These are phyloP conservation scores for Colletotrichum sp. DNA, from an alignment of 2,329 filamentous ascomycete genomes.

Conservation along the genomic window DNA sequence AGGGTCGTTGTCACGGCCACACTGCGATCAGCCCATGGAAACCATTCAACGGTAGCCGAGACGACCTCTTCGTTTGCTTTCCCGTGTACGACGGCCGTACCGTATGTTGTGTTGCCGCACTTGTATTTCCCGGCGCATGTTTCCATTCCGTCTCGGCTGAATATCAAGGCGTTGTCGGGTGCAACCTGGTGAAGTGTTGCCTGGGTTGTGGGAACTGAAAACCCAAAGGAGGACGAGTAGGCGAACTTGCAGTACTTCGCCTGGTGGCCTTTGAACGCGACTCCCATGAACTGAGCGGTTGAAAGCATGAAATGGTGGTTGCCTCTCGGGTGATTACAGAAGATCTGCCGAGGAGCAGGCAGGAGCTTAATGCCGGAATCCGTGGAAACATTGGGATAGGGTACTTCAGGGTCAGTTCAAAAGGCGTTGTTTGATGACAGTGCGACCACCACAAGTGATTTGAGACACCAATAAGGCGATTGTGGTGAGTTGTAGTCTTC, in stretches of 20 bases:
- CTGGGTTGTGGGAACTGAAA: slow-evolving; percentile 35
- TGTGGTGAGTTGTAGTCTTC: slow-evolving; percentile 64
- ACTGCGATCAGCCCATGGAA: background rate
- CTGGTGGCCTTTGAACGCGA: slow-evolving; percentile 39
- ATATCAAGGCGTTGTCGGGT: background rate
- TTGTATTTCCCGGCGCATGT: background rate
- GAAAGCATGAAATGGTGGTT: slow-evolving; percentile 47
- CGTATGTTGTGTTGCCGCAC: background rate
- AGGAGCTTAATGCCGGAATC: background rate
- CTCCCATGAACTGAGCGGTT: slow-evolving; percentile 38
- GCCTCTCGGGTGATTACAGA: slow-evolving; percentile 37
- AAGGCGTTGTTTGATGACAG: background rate
- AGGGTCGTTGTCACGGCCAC: background rate
- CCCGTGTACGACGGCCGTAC: background rate
- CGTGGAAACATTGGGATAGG: slow-evolving; percentile 25
- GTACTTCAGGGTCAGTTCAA: background rate
- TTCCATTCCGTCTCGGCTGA: background rate
- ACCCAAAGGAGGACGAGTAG: slow-evolving; percentile 50
- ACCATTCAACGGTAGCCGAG: background rate
- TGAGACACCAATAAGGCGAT: slow-evolving; percentile 56
- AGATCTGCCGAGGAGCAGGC: slow-evolving; percentile 43
- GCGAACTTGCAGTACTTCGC: slow-evolving; percentile 52
- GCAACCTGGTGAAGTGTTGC: background rate
- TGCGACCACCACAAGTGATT: slow-evolving; percentile 34
- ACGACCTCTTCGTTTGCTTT: background rate